Evolutionary conservation across 2,329 filamentous ascomycete genomes (phyloP), one percentile per base, ranked within the genome.

Genomic region (Metarhizium guizhouense): DNA sequence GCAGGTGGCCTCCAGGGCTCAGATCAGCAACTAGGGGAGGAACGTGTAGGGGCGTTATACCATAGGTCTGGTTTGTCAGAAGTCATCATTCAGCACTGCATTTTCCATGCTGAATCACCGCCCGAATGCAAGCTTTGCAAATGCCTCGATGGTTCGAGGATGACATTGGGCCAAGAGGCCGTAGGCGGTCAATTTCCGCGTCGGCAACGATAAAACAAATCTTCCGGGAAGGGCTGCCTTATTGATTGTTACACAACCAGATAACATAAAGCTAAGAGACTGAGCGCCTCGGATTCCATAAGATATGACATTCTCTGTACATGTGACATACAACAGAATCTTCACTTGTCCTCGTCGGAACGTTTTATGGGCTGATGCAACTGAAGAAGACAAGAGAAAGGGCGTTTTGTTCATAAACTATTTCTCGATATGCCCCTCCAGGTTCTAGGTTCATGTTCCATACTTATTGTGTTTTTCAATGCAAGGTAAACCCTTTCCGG

Each of bases 31-130:
- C n/a, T 25, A 40, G 30, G 40, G 36, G 47, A 51, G 45, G 38
- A 45, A 48, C 34, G 20, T 52, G 18, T n/a, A 51, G 47, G 55
- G 14, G 50, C 53, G 40, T 48, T 42, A 47, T 51, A 47, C 40
- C 47, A 51, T 38, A 47, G 40, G 38, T 51, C 32, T 48, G 40
- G 47, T 32, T 25, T 51, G 40, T 30, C 47, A 54, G 16, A 54
- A 30, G 11, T 47, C 43, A 47, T 54, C 14, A 14, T 18, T 38
- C 10, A 38, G 36, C n/a, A 45, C n/a, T 43, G 32, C 18, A 34
- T 32, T 20, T 51, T n/a, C 47, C 16, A 14, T 18, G 50, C 42
- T 42, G 40, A 34, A 32, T 54, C 40, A 29, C 18, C 18, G 36
- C 29, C 36, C 38, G 34, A 14, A 42, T 49, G 36, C 38, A 16